phyloP scores from a whole-genome alignment of 768 basidiomycete genomes.

The Cystobasidium onofrii region DNA sequence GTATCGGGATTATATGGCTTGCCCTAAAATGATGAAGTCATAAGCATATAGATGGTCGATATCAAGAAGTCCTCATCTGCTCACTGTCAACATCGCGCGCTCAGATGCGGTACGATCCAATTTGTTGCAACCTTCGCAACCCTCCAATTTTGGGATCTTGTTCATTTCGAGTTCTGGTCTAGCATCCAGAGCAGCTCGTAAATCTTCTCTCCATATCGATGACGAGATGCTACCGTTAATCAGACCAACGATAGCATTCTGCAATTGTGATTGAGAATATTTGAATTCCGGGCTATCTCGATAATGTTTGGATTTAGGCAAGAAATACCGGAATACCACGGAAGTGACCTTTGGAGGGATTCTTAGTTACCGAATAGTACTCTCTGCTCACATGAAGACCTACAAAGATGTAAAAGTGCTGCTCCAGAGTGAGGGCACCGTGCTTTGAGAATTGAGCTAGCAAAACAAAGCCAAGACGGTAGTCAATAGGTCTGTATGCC shows the following conservation, averaged over 20 bases:
- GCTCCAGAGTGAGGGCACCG: background rate
- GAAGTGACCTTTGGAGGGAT: slow-evolving; percentile 18
- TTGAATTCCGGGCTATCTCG: background rate
- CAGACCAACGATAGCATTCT: slow-evolving; percentile 13
- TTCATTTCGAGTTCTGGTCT: background rate
- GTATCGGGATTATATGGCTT: slow-evolving; percentile 11
- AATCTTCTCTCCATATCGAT: slow-evolving; percentile 23
- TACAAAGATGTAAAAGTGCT: slow-evolving; percentile 21
- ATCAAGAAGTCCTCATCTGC: background rate
- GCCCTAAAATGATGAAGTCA: background rate
- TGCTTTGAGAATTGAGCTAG: background rate
- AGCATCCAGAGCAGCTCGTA: slow-evolving; percentile 4
- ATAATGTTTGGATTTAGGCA: background rate
- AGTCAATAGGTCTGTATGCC: too few relatives aligned
- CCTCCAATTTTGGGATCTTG: background rate
- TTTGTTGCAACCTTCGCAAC: slow-evolving; percentile 23
- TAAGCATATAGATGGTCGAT: background rate
- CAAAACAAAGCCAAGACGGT: background rate
- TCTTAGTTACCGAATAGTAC: too few relatives aligned
- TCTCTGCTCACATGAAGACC: too few relatives aligned
- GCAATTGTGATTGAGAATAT: background rate
- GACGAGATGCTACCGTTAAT: slow-evolving; percentile 12
- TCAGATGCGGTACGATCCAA: slow-evolving; percentile 16
- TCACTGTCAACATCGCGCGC: background rate
- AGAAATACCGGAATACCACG: slow-evolving; percentile 13